Base-by-base conservation (phyloP, 108 stramenopile genomes). In the Mediolabrus comicus region DNA sequence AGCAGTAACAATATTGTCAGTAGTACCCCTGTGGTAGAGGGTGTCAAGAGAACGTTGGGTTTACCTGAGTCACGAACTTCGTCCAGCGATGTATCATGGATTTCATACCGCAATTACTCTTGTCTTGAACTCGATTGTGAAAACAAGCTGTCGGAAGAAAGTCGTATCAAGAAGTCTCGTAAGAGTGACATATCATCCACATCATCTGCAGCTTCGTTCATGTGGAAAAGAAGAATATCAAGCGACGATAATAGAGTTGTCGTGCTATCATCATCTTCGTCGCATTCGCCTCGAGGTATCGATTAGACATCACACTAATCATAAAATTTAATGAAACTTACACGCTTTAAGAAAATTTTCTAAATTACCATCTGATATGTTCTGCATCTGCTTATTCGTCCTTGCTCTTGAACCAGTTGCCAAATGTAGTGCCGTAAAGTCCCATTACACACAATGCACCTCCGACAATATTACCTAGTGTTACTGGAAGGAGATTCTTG, bases 401-500 rank as follows among this genome's bases (percentile, higher is more conserved):
- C 54, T 85, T 85, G 60, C 81, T 84, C 69, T 88, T 73, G 59
- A 86, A 86, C 93, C 90, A 96, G 30, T 68, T 76, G 35, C 94
- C 94, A 57, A 85, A 88, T 14, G 88, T 70, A 9, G 62, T 71
- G 33, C 87, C 87, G 65, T 86, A 95, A 25, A 87, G 79, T 28
- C 87, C 88, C 90, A 89, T 91, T 53, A 92, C 92, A 65, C 86
- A 87, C 27, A 96, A 70, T 4, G 90, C 92, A 30, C 97, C 98
- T 22, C 96, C 96, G 53, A 98, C 86, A 70, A 97, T 94, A 78
- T 98, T 98, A 59, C 98, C 98, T 39, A 97, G 74, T 27, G 96
- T 95, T 4, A 96, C 96, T 16, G 97, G 97, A 46, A 97, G 80
- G 13, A 97, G 83, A 73, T 97, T 97, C 65, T 90, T 89, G 35